Conservation (phyloP, 352 stramenopile genomes). For the Thraustochytrium striatum region DNA sequence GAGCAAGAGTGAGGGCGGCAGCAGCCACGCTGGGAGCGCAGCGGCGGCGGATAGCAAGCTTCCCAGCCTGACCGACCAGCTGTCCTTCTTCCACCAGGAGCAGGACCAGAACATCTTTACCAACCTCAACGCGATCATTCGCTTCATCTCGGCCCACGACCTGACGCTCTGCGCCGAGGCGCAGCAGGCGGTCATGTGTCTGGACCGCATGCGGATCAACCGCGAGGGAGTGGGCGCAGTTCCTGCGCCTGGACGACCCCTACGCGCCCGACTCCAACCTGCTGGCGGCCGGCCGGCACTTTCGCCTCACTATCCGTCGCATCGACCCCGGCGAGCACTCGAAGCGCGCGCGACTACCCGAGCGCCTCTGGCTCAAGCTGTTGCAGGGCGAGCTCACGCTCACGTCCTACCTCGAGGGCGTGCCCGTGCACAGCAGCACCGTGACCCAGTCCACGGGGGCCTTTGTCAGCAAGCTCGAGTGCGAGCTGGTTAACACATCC, state of each 20-base stretch:
- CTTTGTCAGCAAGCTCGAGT: conserved; percentile 5
- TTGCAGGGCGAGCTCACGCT: conserved; percentile 6
- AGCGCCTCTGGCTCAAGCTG: not conserved
- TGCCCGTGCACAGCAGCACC: not conserved
- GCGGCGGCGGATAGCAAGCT: not conserved
- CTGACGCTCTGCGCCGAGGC: not conserved
- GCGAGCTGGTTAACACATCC: no score
- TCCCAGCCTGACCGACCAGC: not conserved
- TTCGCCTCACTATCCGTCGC: not conserved
- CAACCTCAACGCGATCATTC: conserved; percentile 32
- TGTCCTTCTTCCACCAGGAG: conserved; percentile 33
- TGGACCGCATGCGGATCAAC: conserved; percentile 33
- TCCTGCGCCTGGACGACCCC: not conserved
- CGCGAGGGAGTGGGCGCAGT: conserved; percentile 4
- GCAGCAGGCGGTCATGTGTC: not conserved
- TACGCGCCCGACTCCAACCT: not conserved
- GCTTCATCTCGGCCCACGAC: not conserved
- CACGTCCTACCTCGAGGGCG: not conserved
- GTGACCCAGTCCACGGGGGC: not conserved
- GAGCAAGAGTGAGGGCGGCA: not conserved
- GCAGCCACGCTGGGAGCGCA: not conserved
- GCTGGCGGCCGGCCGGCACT: not conserved
- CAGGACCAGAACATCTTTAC: conserved; percentile 37
- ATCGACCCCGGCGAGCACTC: not conserved
- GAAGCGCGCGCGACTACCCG: not conserved